Evolutionary conservation across 73 alveolate genomes (phyloP).

Genomic region (Blepharisma japonicum): DNA sequence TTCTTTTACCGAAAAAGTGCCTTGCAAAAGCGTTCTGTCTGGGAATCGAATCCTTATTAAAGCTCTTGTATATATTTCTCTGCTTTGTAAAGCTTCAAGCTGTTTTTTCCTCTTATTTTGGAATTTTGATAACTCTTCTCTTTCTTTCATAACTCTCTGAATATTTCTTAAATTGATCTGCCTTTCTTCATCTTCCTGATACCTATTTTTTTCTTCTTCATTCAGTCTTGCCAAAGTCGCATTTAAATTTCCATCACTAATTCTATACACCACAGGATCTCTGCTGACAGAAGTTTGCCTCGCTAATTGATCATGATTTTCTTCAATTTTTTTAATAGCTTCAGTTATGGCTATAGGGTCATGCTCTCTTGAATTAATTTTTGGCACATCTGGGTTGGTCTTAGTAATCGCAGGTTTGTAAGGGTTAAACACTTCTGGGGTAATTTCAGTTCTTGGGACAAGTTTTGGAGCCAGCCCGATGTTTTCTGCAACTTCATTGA

Average conservation of each 20-base stretch:
- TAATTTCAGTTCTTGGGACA: neutral
- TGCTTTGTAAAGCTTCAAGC: neutral
- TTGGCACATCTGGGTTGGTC: neutral
- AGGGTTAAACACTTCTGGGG: neutral
- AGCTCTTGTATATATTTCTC: neutral
- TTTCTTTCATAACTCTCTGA: neutral
- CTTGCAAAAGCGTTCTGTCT: conserved; percentile 3
- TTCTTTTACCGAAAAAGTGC: conserved; percentile 21
- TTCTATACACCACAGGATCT: neutral
- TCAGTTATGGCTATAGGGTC: conserved; percentile 16
- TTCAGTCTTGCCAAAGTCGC: neutral
- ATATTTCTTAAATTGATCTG: neutral
- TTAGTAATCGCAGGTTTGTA: neutral
- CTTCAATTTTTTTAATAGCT: neutral
- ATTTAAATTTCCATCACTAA: neutral
- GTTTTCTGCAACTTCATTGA: neutral
- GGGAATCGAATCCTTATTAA: conserved; percentile 1
- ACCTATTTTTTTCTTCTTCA: neutral
- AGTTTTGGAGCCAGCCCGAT: too few species aligned
- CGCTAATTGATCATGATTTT: neutral
- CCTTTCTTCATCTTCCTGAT: conserved; percentile 1
- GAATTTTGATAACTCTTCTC: conserved; percentile 7
- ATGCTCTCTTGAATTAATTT: neutral
- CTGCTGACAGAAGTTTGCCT: neutral
- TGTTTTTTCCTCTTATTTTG: conserved; percentile 8